Evolutionary conservation across 331 rosid genomes (phyloP).

Genomic region (Erythrophleum ivorense): DNA sequence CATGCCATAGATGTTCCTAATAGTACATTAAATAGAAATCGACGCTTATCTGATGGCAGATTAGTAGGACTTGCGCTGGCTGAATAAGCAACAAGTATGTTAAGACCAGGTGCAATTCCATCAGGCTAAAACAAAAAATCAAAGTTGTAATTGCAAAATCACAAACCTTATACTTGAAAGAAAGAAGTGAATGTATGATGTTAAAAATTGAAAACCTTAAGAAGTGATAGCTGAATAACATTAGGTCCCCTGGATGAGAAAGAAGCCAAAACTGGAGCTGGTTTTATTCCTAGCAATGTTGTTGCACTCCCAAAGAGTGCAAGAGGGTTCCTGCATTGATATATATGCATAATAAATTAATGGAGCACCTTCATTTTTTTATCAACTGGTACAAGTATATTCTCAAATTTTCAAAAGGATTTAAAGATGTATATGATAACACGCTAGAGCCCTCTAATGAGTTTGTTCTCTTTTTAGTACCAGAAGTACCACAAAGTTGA

Average conservation of each 20-base stretch:
- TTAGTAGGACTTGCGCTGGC: conserved; percentile 30
- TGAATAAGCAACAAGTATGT: conserved; percentile 55
- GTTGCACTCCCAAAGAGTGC: conserved; percentile 43
- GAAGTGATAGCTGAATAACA: conserved; percentile 45
- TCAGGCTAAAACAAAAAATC: conserved; percentile 51
- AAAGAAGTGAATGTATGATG: background rate
- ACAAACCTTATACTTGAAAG: background rate
- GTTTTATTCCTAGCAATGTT: conserved; percentile 46
- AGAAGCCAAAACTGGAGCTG: conserved; percentile 69
- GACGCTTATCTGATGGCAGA: conserved; percentile 33
- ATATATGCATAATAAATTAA: too few species aligned
- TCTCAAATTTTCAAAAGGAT: too few species aligned
- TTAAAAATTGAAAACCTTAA: conserved; percentile 49
- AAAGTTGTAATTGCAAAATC: background rate
- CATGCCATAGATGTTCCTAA: conserved; percentile 72
- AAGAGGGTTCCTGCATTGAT: conserved; percentile 41
- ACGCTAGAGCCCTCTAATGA: too few species aligned
- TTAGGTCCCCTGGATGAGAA: conserved; percentile 76
- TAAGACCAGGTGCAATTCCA: conserved; percentile 60
- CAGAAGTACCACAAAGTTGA: conserved; percentile 49
- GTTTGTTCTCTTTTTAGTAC: background rate
- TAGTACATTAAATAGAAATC: conserved; percentile 26
- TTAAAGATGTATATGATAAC: too few species aligned
- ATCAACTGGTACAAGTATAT: too few species aligned
- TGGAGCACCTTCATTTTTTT: too few species aligned